These are phyloP conservation scores for Xylogone sp. DNA, from an alignment of 2,329 filamentous ascomycete genomes.

Conservation along the genomic window DNA sequence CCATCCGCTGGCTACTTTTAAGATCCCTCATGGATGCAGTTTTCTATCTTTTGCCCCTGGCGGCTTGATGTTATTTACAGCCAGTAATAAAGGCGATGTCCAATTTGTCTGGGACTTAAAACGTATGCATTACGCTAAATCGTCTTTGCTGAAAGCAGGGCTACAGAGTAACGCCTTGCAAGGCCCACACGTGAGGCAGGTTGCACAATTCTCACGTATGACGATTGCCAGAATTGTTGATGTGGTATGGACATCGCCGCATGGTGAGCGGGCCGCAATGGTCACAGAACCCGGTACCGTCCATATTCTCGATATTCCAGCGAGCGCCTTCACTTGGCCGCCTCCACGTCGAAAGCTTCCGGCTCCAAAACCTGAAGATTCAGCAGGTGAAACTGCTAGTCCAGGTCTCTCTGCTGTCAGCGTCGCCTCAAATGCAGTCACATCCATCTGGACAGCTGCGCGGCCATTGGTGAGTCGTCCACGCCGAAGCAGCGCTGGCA, in stretches of 20 bases:
- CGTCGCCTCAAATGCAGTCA: conserved; percentile 29
- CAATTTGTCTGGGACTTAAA: conserved; percentile 80
- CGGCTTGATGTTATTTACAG: conserved; percentile 71
- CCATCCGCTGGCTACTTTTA: conserved; percentile 68
- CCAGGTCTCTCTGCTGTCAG: conserved; percentile 41
- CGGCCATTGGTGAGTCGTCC: conserved; percentile 26
- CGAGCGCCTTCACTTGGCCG: conserved; percentile 82
- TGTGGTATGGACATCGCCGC: conserved; percentile 79
- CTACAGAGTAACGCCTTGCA: conserved; percentile 32
- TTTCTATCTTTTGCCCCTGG: conserved; percentile 75
- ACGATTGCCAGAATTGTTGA: conserved; percentile 89
- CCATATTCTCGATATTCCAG: conserved; percentile 84
- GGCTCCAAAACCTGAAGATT: conserved; percentile 10
- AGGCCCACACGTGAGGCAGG: conserved; percentile 68
- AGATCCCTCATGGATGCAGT: conserved; percentile 70
- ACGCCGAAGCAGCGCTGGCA: conserved; percentile 26
- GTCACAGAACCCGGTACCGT: conserved; percentile 94
- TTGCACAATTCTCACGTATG: conserved; percentile 86
- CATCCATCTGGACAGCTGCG: conserved; percentile 27
- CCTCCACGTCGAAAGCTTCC: conserved; percentile 52
- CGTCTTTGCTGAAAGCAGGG: conserved; percentile 53
- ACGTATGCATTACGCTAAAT: conserved; percentile 58
- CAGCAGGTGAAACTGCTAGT: conserved; percentile 34
- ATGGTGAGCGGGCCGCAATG: conserved; percentile 79
- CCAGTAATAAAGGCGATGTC: conserved; percentile 79